Evolutionary conservation across 495 filamentous ascomycete genomes (phyloP).

Genomic region (Hypomontagnella monticulosa): DNA sequence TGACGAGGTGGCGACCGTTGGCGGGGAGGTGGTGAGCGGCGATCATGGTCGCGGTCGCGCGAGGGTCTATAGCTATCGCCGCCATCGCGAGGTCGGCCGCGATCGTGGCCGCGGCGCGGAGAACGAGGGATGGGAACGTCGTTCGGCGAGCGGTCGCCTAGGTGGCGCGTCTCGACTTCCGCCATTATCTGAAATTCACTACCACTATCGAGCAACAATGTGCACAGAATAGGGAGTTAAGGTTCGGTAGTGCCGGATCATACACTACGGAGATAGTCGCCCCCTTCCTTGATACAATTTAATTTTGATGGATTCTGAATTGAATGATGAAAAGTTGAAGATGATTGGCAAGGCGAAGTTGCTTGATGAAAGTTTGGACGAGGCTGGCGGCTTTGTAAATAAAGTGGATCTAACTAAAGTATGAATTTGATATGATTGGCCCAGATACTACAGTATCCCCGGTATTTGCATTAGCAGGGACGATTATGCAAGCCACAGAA

Average conservation of each 20-base stretch:
- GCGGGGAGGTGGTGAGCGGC: conserved; percentile 38
- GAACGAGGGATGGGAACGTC: conserved; percentile 38
- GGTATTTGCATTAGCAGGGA: not conserved
- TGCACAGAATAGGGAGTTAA: not conserved
- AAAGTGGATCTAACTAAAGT: conserved; percentile 14
- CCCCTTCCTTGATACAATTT: not conserved
- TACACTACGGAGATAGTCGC: no score
- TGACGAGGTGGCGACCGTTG: conserved; percentile 46
- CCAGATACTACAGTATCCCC: not conserved
- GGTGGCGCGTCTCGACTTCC: conserved; percentile 44
- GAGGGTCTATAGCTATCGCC: conserved; percentile 54
- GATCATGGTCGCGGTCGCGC: conserved; percentile 27
- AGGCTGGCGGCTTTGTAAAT: conserved; percentile 30
- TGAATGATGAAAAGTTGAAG: conserved; percentile 24
- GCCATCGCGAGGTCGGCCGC: conserved; percentile 51
- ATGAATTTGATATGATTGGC: conserved; percentile 11
- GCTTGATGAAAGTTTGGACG: conserved; percentile 28
- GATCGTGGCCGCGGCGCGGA: conserved; percentile 43
- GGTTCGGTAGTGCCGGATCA: not conserved
- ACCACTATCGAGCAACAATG: conserved; percentile 3
- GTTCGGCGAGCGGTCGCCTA: conserved; percentile 40
- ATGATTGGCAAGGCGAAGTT: conserved; percentile 23
- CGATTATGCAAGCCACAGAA: conserved; percentile 1
- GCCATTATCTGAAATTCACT: conserved; percentile 44
- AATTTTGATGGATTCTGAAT: not conserved